These are phyloP conservation scores for Aspergillus heteromorphus DNA, from an alignment of 495 filamentous ascomycete genomes.

Conservation along the genomic window DNA sequence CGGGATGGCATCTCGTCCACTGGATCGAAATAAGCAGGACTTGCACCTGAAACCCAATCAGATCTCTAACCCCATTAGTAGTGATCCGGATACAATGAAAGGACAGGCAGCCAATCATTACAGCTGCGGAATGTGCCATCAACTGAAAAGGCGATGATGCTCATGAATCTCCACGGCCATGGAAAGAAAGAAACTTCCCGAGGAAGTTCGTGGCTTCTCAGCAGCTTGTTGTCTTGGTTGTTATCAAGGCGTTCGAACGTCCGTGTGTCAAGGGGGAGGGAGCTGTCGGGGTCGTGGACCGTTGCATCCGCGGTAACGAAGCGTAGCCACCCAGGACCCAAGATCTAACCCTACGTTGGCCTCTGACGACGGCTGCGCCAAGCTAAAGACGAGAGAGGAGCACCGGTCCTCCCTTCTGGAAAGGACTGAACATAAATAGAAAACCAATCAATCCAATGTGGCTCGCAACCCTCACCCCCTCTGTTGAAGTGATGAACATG, in stretches of 20 bases:
- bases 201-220: not conserved
- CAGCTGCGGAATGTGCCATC: not conserved
- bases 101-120: not conserved
- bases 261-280: not conserved
- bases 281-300: not conserved
- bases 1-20: not conserved
- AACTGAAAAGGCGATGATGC: not conserved
- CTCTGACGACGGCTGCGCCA: conserved; percentile 1
- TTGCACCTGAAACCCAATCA: not conserved
- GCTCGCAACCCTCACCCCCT: not conserved
- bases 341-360: not conserved
- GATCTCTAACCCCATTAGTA: not conserved
- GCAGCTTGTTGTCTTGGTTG: not conserved
- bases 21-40: not conserved
- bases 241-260: not conserved
- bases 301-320: conserved; percentile 1
- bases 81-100: not conserved
- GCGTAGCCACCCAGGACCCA: not conserved
- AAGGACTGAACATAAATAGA: not conserved
- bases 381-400: not conserved
- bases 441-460: not conserved
- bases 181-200: not conserved
- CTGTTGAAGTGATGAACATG: not conserved
- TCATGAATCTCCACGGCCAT: not conserved
- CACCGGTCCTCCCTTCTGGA: not conserved